Conservation (phyloP, 495 filamentous ascomycete genomes). For the Chaetomium fimeti region DNA sequence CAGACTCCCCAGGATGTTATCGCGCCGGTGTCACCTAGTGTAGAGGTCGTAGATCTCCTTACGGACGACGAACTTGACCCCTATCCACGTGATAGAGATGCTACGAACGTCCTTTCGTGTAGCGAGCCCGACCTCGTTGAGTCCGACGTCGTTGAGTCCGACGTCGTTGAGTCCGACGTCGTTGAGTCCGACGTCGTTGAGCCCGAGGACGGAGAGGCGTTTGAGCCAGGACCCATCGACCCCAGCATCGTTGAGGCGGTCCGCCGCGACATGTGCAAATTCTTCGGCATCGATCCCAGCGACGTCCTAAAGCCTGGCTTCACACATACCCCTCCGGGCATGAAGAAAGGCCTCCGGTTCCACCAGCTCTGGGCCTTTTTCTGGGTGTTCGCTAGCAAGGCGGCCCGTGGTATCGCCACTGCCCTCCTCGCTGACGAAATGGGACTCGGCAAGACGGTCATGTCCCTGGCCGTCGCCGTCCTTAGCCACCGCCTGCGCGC, state of each 20-base stretch:
- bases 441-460: constrained; percentile 14
- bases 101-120: not conserved
- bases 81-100: not conserved
- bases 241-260: constrained; percentile 12
- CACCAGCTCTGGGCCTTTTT: constrained; percentile 13
- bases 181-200: not conserved
- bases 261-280: constrained; percentile 10
- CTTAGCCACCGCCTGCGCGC: constrained; percentile 11
- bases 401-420: constrained; percentile 9
- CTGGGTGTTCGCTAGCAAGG: constrained; percentile 11
- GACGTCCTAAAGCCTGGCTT: constrained; percentile 11
- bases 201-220: constrained; percentile 12
- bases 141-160: no score
- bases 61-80: constrained; percentile 12
- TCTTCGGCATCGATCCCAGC: constrained; percentile 15
- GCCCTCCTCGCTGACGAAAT: constrained; percentile 15
- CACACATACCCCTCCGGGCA: constrained; percentile 5
- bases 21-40: constrained; percentile 1
- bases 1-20: constrained; percentile 1
- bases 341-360: constrained; percentile 11
- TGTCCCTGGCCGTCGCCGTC: constrained; percentile 15
- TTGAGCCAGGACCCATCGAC: constrained; percentile 14
- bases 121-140: constrained; percentile 1
- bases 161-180: no score
- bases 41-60: constrained; percentile 11